Evolutionary conservation across 2,329 filamentous ascomycete genomes (phyloP).

Genomic region (Beauveria scarabaeidicola): DNA sequence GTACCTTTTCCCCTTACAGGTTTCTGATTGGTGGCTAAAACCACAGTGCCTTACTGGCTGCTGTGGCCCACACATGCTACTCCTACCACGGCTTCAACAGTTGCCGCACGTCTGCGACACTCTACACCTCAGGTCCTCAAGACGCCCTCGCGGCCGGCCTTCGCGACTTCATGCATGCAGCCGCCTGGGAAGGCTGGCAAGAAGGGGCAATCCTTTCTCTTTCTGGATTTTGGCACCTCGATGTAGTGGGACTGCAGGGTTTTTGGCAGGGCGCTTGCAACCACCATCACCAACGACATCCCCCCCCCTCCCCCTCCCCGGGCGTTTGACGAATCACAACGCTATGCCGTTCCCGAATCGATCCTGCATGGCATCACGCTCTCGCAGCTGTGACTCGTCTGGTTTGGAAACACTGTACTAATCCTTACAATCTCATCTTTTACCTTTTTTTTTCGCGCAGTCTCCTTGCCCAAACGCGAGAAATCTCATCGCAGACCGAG

Average conservation of each 20-base stretch:
- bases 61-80: no score
- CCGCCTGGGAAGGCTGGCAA: not conserved
- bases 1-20: no score
- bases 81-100: no score
- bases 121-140: not conserved
- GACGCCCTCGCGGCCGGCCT: not conserved
- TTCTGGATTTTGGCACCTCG: not conserved
- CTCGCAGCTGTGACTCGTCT: slow-evolving; percentile 8
- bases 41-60: no score
- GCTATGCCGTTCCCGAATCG: not conserved
- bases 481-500: not conserved
- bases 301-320: no score
- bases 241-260: no score
- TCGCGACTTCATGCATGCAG: not conserved
- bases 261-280: no score
- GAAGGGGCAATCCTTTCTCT: not conserved
- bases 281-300: no score
- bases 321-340: not conserved
- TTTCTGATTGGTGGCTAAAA: no score
- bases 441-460: not conserved
- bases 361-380: not conserved
- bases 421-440: not conserved
- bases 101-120: slow-evolving; percentile 10
- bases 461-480: not conserved
- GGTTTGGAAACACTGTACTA: slow-evolving; percentile 2